Evolutionary conservation across 768 basidiomycete genomes (phyloP).

Genomic region (Epithele typhae): DNA sequence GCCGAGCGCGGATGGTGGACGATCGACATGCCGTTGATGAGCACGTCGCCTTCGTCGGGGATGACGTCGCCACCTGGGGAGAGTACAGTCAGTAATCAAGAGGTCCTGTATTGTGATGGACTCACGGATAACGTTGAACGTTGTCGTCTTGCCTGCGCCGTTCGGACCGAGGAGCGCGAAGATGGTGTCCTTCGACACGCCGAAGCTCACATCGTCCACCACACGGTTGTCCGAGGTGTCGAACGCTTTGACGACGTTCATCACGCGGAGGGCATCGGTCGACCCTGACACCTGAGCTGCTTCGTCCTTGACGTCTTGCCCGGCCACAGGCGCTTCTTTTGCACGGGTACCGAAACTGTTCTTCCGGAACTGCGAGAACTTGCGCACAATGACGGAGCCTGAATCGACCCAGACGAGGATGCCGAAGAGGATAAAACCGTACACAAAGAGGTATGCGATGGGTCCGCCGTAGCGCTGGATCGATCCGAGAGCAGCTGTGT

Average conservation of each 20-base stretch:
- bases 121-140: constrained; percentile 76
- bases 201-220: constrained; percentile 71
- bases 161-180: constrained; percentile 79
- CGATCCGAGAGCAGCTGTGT: constrained; percentile 41
- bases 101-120: constrained; percentile 1
- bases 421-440: constrained; percentile 51
- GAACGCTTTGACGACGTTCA: constrained; percentile 61
- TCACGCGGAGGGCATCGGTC: constrained; percentile 55
- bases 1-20: constrained; percentile 59
- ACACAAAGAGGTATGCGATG: constrained; percentile 65
- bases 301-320: constrained; percentile 53
- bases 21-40: constrained; percentile 64
- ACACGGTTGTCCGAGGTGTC: constrained; percentile 35
- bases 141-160: constrained; percentile 81
- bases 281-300: constrained; percentile 45
- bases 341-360: neutral
- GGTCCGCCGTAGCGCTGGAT: constrained; percentile 70
- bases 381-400: constrained; percentile 44
- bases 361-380: constrained; percentile 19
- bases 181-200: constrained; percentile 55
- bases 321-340: constrained; percentile 38
- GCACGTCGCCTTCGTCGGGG: constrained; percentile 53
- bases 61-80: neutral
- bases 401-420: constrained; percentile 73
- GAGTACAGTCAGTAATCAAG: neutral